phyloP scores from a whole-genome alignment of 352 stramenopile genomes.

The Lagenidium sp. region DNA sequence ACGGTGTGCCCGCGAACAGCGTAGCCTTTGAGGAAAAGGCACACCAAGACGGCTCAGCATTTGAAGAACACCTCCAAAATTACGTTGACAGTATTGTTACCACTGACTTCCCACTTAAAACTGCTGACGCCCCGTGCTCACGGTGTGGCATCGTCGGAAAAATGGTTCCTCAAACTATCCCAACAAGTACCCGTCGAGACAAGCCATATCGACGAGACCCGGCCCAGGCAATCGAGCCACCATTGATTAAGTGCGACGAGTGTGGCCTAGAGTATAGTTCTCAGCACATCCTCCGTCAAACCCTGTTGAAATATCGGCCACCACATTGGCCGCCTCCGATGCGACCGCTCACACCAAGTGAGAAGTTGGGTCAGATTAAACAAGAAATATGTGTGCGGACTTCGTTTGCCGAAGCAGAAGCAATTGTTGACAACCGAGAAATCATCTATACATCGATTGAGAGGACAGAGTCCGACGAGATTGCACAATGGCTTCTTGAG shows the following conservation, averaged over 20 bases:
- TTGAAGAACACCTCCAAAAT: background rate
- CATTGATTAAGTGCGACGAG: constrained; percentile 1
- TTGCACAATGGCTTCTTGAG: constrained; percentile 1
- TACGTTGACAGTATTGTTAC: constrained; percentile 4
- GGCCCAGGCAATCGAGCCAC: too few species aligned
- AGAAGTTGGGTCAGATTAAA: background rate
- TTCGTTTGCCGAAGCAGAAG: background rate
- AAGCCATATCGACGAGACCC: too few species aligned
- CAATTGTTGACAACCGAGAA: background rate
- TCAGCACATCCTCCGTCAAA: constrained; percentile 2
- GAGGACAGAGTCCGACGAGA: background rate
- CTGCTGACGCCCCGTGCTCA: background rate
- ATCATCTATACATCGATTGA: background rate
- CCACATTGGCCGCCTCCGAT: constrained; percentile 5
- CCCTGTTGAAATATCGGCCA: constrained; percentile 1
- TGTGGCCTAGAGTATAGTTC: background rate
- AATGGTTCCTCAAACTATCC: background rate
- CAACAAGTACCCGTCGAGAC: too few species aligned
- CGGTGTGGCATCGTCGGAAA: background rate
- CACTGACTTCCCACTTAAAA: background rate
- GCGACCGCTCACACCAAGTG: background rate
- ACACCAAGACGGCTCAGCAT: background rate
- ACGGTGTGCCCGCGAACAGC: constrained; percentile 4
- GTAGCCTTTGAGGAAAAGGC: constrained; percentile 1
- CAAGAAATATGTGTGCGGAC: background rate